phyloP scores from a whole-genome alignment of 495 filamentous ascomycete species.

The Aspergillus bertholletiae region DNA sequence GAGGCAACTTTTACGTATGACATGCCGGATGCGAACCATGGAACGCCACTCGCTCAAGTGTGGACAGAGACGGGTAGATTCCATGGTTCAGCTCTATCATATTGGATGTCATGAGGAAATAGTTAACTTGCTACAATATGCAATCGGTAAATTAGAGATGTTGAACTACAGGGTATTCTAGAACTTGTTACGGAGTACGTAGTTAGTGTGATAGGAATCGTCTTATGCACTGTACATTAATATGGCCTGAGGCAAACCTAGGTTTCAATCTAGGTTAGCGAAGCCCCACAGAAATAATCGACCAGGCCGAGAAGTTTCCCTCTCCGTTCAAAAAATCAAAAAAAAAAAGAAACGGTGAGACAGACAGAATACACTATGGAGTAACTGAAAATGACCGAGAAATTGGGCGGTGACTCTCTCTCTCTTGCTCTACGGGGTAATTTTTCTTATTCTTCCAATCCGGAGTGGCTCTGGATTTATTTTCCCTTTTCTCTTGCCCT shows the following conservation, averaged over 20 bases:
- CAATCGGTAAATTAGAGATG: too few relatives aligned
- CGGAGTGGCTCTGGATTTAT: not conserved
- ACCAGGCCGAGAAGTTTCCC: not conserved
- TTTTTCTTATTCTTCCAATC: too few relatives aligned
- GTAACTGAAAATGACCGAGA: not conserved
- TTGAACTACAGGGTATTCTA: not conserved
- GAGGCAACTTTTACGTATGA: too few relatives aligned
- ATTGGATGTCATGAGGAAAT: not conserved
- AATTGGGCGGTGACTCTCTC: not conserved
- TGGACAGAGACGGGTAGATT: slow-evolving; percentile 1
- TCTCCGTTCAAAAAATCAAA: not conserved
- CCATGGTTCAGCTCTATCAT: slow-evolving; percentile 11
- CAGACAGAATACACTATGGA: not conserved
- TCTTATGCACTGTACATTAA: not conserved
- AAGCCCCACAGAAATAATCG: slow-evolving; percentile 1
- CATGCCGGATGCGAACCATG: slow-evolving; percentile 18
- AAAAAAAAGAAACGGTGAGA: not conserved
- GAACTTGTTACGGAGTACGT: not conserved
- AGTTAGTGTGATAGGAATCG: too few relatives aligned
- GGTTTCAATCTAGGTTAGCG: slow-evolving; percentile 1
- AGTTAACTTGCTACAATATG: not conserved
- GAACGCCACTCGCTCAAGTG: slow-evolving; percentile 1
- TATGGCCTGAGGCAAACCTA: slow-evolving; percentile 7
- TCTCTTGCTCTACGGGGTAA: too few relatives aligned
- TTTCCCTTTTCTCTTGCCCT: not conserved